These are phyloP conservation scores for Neonectria faginata DNA, from an alignment of 2,329 filamentous ascomycete genomes.

Conservation along the genomic window DNA sequence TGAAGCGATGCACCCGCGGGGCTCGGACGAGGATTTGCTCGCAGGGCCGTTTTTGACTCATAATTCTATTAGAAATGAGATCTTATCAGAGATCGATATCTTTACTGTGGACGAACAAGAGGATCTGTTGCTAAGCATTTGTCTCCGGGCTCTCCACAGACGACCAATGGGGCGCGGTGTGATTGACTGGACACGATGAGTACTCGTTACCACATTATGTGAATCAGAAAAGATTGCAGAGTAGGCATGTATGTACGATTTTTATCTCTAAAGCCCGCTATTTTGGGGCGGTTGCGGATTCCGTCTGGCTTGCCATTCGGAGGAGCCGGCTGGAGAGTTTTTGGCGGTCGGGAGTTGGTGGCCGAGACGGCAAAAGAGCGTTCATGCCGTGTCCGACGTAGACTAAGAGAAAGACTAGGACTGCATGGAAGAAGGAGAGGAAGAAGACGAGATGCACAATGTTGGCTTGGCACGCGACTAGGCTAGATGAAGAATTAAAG, in stretches of 20 bases:
- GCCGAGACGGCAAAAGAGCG: neutral
- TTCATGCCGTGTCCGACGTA: too few species aligned
- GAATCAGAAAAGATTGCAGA: neutral
- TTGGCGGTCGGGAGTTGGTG: neutral
- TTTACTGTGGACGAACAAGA: conserved; percentile 6
- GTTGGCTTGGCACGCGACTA: conserved; percentile 1
- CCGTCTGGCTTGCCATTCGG: conserved; percentile 1
- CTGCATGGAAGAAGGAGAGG: neutral
- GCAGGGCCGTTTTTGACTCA: conserved; percentile 17
- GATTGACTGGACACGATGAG: conserved; percentile 18
- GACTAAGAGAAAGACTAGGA: neutral
- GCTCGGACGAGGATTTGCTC: conserved; percentile 13
- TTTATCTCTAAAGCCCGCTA: conserved; percentile 10
- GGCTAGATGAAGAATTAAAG: conserved; percentile 6
- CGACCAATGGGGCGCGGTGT: conserved; percentile 11
- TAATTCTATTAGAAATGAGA: conserved; percentile 31
- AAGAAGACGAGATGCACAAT: neutral
- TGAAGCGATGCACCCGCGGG: conserved; percentile 8
- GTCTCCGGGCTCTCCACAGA: conserved; percentile 16
- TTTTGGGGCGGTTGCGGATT: neutral
- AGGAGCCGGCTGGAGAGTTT: conserved; percentile 7
- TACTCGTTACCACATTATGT: conserved; percentile 11
- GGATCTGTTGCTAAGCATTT: neutral
- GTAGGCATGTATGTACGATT: neutral
- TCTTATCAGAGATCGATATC: conserved; percentile 29